Percentiles rank a stretch among this genome's conserved stretches.
phyloP scores from a whole-genome alignment of 163 green algal species.

The Scenedesmus sp. region DNA sequence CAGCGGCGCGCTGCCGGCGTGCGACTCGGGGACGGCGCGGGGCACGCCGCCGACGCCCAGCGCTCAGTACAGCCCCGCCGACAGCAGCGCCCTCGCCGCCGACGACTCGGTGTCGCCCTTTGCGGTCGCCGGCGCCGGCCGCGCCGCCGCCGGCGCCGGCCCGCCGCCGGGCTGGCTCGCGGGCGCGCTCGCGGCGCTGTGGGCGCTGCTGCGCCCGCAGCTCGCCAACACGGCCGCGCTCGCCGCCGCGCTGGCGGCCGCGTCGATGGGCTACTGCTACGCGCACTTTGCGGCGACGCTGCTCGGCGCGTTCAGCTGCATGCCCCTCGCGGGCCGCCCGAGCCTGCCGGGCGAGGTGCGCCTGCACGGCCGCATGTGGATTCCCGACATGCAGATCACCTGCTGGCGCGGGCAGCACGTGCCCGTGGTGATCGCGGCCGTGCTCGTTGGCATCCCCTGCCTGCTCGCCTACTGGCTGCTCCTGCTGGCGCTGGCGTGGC shows the following conservation, averaged over 20 bases:
- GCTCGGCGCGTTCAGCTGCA: conserved; percentile 20
- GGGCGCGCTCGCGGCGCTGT: too few species aligned
- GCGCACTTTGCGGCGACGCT: conserved; percentile 1
- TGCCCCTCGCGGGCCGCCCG: neutral
- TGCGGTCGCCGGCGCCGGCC: too few species aligned
- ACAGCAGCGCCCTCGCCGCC: too few species aligned
- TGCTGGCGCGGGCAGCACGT: conserved; percentile 7
- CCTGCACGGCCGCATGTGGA: conserved; percentile 7
- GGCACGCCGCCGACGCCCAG: too few species aligned
- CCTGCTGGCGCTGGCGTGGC: conserved; percentile 31
- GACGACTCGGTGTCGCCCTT: too few species aligned
- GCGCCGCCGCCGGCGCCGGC: too few species aligned
- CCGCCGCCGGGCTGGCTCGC: too few species aligned
- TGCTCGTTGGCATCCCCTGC: conserved; percentile 7
- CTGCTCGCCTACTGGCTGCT: conserved; percentile 28
- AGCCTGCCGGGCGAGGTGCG: conserved; percentile 8
- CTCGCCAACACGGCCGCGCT: neutral
- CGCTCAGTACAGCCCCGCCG: too few species aligned
- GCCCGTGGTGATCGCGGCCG: conserved; percentile 1
- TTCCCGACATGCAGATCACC: conserved; percentile 28
- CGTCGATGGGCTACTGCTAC: conserved; percentile 34
- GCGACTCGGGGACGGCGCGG: too few species aligned
- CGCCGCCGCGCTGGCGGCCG: neutral
- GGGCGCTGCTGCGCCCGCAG: neutral
- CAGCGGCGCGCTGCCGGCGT: too few species aligned